A percentile compares a stretch with the other conserved stretches of the same genome.
Conservation (phyloP, 2,329 filamentous ascomycete genomes). For the Cercospora canescens region DNA sequence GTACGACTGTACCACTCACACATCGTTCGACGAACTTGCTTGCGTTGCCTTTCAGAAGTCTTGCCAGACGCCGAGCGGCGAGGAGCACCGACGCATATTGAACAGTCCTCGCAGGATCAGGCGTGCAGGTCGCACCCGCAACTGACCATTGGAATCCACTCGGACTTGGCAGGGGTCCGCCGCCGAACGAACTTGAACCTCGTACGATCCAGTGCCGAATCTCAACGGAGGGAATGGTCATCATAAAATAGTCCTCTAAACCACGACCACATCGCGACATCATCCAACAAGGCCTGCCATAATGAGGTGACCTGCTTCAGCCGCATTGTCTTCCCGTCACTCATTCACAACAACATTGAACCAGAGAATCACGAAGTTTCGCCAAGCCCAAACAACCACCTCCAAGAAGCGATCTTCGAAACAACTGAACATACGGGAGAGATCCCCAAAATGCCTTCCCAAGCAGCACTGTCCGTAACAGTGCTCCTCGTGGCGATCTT, state of each 20-base stretch:
- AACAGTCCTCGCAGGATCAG: not conserved
- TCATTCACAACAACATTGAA: not conserved
- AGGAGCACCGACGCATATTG: no score
- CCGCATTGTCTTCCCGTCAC: not conserved
- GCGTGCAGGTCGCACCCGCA: not conserved
- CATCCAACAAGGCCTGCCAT: not conserved
- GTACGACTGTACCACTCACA: not conserved
- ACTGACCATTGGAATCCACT: not conserved
- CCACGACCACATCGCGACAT: not conserved
- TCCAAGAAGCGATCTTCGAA: not conserved
- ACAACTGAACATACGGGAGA: not conserved
- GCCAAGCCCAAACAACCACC: not conserved
- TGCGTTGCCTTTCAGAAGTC: no score
- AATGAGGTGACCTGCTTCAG: not conserved
- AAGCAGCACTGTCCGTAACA: conserved; percentile 48
- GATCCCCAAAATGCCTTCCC: not conserved
- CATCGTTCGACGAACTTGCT: not conserved
- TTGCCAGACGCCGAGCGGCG: no score
- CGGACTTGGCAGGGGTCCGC: not conserved
- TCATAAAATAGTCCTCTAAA: not conserved
- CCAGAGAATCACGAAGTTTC: not conserved
- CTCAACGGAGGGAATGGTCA: not conserved
- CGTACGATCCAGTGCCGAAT: not conserved
- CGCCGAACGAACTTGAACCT: not conserved
- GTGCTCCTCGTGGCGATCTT: conserved; percentile 58